Evolutionary conservation across 2,329 filamentous ascomycete genomes (phyloP).

Genomic region (Fusarium sambucinum): DNA sequence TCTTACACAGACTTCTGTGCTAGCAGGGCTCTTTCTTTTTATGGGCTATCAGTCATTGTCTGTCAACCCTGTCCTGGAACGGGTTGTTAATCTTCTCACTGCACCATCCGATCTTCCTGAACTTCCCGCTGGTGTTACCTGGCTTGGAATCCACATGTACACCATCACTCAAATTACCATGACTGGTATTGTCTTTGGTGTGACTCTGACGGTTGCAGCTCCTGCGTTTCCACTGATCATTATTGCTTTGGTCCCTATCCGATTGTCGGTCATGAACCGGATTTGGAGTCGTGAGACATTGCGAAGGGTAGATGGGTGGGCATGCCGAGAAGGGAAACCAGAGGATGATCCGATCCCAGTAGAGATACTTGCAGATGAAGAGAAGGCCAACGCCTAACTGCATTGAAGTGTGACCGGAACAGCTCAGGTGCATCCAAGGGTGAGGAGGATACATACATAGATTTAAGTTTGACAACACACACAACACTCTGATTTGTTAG

Average conservation of each 20-base stretch:
- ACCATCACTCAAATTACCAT: constrained; percentile 69
- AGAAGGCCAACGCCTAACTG: constrained; percentile 44
- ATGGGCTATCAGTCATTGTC: constrained; percentile 75
- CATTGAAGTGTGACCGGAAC: background rate
- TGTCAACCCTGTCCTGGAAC: constrained; percentile 71
- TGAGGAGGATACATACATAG: background rate
- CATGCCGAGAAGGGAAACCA: constrained; percentile 65
- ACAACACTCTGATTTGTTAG: background rate
- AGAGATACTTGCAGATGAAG: constrained; percentile 45
- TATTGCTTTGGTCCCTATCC: constrained; percentile 72
- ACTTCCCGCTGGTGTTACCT: constrained; percentile 60
- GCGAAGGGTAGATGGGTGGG: constrained; percentile 59
- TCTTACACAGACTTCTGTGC: constrained; percentile 72
- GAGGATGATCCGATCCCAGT: constrained; percentile 57
- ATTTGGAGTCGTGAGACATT: constrained; percentile 71
- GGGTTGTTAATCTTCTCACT: constrained; percentile 70
- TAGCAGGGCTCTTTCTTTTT: constrained; percentile 75
- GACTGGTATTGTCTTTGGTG: constrained; percentile 70
- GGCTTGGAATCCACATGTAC: constrained; percentile 68
- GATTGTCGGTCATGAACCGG: constrained; percentile 69
- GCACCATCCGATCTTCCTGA: constrained; percentile 61
- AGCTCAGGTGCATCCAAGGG: background rate
- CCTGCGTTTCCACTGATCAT: constrained; percentile 74
- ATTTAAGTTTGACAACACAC: constrained; percentile 9
- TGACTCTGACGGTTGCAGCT: constrained; percentile 72